Percentiles rank a stretch among this genome's conserved stretches.
Evolutionary conservation across 306 rosid genomes (phyloP).

Genomic region (Cyclanthera cordifolia): DNA sequence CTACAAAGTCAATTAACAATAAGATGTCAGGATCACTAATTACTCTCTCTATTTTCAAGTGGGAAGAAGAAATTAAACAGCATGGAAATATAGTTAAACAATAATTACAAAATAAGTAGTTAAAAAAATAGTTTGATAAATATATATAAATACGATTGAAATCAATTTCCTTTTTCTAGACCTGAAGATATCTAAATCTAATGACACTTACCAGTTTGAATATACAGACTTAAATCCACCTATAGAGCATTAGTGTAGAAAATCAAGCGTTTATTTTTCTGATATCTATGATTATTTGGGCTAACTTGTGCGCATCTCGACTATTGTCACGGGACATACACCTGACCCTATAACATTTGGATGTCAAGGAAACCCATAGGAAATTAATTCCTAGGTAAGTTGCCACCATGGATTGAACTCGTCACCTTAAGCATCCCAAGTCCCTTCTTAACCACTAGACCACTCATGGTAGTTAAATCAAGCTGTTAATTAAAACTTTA

Average conservation of each 20-base stretch:
- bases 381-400: no score
- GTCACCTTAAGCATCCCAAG: no score
- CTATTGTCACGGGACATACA: no score
- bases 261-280: no score
- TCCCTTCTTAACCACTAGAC: no score
- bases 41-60: neutral
- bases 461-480: no score
- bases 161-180: neutral
- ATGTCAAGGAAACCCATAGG: no score
- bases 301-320: no score
- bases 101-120: neutral
- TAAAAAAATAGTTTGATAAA: neutral
- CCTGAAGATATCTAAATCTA: neutral
- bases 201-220: neutral
- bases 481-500: no score
- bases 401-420: no score
- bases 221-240: neutral
- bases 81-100: neutral
- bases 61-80: neutral
- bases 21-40: neutral
- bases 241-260: neutral
- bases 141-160: neutral
- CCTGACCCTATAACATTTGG: no score
- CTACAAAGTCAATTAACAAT: slow-evolving; percentile 24
- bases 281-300: no score